Conservation (phyloP, 1,284 basidiomycete species). For the Tilletia caries region DNA sequence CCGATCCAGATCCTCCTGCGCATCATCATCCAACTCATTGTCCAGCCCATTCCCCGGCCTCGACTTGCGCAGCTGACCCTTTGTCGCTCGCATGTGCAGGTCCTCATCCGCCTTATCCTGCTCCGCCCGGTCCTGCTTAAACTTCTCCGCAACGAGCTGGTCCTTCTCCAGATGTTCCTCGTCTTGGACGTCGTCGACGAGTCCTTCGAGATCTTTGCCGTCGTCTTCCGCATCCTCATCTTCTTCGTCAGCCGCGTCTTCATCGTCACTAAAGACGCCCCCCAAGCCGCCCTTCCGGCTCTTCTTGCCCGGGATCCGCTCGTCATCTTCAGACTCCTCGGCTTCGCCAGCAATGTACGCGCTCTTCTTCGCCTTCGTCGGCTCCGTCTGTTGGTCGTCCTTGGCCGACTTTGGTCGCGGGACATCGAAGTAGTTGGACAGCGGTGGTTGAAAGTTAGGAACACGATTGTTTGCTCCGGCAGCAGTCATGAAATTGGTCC, state of each 20-base stretch:
- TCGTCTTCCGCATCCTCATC: constrained; percentile 35
- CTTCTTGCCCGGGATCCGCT: constrained; percentile 22
- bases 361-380: constrained; percentile 23
- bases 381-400: background rate
- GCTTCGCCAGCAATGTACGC: constrained; percentile 49
- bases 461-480: background rate
- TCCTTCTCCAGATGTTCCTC: constrained; percentile 46
- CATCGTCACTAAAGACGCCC: constrained; percentile 42
- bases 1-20: constrained; percentile 41
- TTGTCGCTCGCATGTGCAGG: constrained; percentile 38
- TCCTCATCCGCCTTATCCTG: constrained; percentile 39
- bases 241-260: constrained; percentile 19
- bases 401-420: background rate
- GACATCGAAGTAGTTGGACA: background rate
- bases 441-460: background rate
- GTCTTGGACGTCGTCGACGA: constrained; percentile 46
- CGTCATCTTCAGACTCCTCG: constrained; percentile 51
- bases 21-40: constrained; percentile 46
- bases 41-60: constrained; percentile 34
- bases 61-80: constrained; percentile 34
- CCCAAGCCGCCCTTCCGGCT: constrained; percentile 36
- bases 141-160: constrained; percentile 30
- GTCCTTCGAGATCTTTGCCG: constrained; percentile 40
- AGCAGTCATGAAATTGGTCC: background rate
- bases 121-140: constrained; percentile 36